Percentiles rank a stretch among this genome's conserved stretches.
These are phyloP conservation scores for Suillus cothurnatus DNA, from an alignment of 768 basidiomycete species.

Conservation along the genomic window DNA sequence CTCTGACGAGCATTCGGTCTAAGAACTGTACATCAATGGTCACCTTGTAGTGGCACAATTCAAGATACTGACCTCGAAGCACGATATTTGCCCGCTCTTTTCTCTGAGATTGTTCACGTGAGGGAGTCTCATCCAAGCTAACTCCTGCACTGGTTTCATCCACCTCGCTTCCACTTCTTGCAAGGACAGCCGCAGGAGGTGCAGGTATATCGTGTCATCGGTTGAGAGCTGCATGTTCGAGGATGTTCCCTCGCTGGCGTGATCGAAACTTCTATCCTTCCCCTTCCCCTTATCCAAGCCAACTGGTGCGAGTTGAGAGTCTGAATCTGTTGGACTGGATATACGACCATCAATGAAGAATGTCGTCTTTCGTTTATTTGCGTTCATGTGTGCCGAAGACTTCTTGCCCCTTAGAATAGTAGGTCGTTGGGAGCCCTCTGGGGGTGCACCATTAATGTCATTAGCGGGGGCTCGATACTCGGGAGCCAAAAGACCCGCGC, in stretches of 20 bases:
- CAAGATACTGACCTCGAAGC: constrained; percentile 64
- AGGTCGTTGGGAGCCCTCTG: constrained; percentile 19
- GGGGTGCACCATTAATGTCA: constrained; percentile 9
- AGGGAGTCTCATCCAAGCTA: constrained; percentile 31
- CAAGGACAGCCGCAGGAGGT: constrained; percentile 67
- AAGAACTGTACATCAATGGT: constrained; percentile 22
- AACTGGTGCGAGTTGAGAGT: neutral
- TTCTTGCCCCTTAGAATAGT: constrained; percentile 24
- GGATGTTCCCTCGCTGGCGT: constrained; percentile 9
- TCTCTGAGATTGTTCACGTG: constrained; percentile 21
- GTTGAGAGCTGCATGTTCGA: neutral
- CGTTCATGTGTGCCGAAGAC: neutral
- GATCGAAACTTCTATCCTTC: constrained; percentile 27
- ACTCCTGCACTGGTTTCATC: constrained; percentile 69
- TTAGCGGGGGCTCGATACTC: constrained; percentile 11
- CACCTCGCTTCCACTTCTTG: constrained; percentile 56
- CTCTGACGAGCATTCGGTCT: constrained; percentile 91
- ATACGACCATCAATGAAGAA: neutral
- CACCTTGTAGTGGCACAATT: neutral
- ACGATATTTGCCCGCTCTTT: constrained; percentile 53
- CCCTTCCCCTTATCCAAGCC: constrained; percentile 25
- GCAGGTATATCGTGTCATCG: constrained; percentile 38
- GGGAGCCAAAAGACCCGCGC: constrained; percentile 24
- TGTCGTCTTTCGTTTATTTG: neutral
- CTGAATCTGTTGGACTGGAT: neutral